Conservation (phyloP, 495 filamentous ascomycete genomes). For the Penicillium fimorum region DNA sequence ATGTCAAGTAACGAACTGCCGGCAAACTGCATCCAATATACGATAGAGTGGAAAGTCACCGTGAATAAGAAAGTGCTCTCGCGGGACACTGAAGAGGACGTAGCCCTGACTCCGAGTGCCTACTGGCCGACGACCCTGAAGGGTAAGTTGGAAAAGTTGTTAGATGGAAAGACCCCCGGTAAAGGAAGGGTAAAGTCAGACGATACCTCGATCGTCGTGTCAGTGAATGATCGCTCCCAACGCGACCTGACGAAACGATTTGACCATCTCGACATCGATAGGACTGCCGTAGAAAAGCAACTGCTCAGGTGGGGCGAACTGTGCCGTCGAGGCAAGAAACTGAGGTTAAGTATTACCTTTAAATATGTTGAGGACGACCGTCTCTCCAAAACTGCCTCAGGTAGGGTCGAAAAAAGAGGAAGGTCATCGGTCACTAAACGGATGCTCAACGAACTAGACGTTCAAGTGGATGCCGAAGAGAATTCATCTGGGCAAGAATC, state of each 20-base stretch:
- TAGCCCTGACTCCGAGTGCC: conserved; percentile 20
- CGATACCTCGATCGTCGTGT: conserved; percentile 21
- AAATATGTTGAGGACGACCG: conserved; percentile 11
- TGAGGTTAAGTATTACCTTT: no score
- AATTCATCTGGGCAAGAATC: conserved; percentile 17
- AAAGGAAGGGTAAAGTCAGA: conserved; percentile 23
- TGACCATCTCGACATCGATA: no score
- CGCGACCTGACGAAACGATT: conserved; percentile 27
- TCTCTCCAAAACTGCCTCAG: neutral
- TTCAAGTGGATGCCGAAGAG: conserved; percentile 16
- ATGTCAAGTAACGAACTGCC: conserved; percentile 24
- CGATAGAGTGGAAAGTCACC: conserved; percentile 35
- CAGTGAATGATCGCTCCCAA: conserved; percentile 24
- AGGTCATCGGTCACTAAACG: conserved; percentile 10
- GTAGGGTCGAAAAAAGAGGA: neutral
- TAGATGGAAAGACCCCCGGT: conserved; percentile 24
- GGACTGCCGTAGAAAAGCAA: no score
- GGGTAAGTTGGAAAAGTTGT: conserved; percentile 12
- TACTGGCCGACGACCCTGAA: conserved; percentile 22
- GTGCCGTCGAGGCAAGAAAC: no score
- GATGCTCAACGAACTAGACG: neutral
- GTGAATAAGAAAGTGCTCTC: conserved; percentile 28
- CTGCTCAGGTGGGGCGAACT: no score
- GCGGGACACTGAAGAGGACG: conserved; percentile 28
- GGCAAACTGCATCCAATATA: conserved; percentile 33